These are phyloP conservation scores for Termitomyces eurrhizus DNA, from an alignment of 768 basidiomycete species.

Conservation along the genomic window DNA sequence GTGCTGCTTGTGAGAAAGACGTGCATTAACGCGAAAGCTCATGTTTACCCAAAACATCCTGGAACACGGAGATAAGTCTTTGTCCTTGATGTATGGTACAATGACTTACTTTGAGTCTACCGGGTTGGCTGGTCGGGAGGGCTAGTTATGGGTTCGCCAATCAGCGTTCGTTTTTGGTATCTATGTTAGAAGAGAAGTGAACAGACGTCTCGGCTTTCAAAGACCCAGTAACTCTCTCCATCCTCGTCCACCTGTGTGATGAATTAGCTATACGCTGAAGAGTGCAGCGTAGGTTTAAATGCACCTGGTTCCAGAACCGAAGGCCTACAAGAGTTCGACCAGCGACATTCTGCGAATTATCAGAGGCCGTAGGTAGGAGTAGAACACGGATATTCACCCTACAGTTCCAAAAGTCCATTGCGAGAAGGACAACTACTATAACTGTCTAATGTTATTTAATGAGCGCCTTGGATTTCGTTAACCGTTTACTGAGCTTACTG, in stretches of 20 bases:
- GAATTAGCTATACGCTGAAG: neutral
- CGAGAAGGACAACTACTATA: conserved; percentile 85
- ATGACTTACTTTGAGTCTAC: conserved; percentile 74
- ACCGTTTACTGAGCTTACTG: conserved; percentile 41
- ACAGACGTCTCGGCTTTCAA: conserved; percentile 92
- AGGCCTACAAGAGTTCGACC: conserved; percentile 92
- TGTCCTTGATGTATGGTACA: neutral
- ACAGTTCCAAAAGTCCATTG: conserved; percentile 99
- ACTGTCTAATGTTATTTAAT: conserved; percentile 54
- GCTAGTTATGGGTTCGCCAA: conserved; percentile 38
- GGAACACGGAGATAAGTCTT: conserved; percentile 2
- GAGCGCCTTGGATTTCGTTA: neutral
- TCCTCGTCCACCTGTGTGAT: conserved; percentile 84
- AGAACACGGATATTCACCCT: conserved; percentile 46
- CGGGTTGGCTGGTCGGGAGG: conserved; percentile 83
- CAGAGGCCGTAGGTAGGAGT: conserved; percentile 1
- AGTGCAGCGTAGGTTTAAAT: conserved; percentile 4
- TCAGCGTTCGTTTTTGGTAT: neutral
- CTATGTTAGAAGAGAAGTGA: neutral
- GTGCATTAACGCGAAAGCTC: neutral
- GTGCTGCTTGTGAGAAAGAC: conserved; percentile 3
- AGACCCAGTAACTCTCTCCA: conserved; percentile 96
- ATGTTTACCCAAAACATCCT: conserved; percentile 90
- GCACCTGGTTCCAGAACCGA: conserved; percentile 94
- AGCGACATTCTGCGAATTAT: conserved; percentile 70